phyloP scores from a whole-genome alignment of 2,329 filamentous ascomycete species.

The Ciborinia camelliae region DNA sequence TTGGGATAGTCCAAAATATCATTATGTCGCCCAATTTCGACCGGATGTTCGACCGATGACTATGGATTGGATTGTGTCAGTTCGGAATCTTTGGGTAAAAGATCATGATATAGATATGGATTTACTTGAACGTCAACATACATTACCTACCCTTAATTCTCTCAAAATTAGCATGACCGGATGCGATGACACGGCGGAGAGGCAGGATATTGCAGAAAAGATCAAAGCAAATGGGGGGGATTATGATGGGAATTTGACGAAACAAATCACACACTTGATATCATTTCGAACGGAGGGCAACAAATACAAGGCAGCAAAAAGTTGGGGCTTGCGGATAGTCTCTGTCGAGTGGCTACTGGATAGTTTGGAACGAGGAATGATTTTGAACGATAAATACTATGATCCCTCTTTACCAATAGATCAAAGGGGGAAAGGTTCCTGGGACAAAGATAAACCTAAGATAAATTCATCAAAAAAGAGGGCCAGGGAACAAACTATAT shows the following conservation, averaged over 20 bases:
- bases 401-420: conserved; percentile 67
- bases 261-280: conserved; percentile 81
- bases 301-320: conserved; percentile 84
- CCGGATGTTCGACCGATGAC: conserved; percentile 81
- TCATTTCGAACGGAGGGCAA: conserved; percentile 75
- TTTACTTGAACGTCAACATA: conserved; percentile 64
- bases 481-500: conserved; percentile 47
- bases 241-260: conserved; percentile 85
- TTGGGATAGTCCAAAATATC: conserved; percentile 88
- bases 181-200: conserved; percentile 64
- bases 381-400: conserved; percentile 81
- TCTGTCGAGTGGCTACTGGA: conserved; percentile 82
- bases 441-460: conserved; percentile 54
- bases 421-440: conserved; percentile 75
- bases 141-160: conserved; percentile 60
- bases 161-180: conserved; percentile 67
- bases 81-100: conserved; percentile 75
- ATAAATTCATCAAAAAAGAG: conserved; percentile 57
- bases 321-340: conserved; percentile 78
- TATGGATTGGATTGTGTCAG: conserved; percentile 78
- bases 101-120: conserved; percentile 72
- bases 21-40: conserved; percentile 86
- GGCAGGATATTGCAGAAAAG: conserved; percentile 63
- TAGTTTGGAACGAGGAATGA: conserved; percentile 81
- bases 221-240: conserved; percentile 70